Conservation (phyloP, 257 asterid species). For the Solanum chmielewskii region DNA sequence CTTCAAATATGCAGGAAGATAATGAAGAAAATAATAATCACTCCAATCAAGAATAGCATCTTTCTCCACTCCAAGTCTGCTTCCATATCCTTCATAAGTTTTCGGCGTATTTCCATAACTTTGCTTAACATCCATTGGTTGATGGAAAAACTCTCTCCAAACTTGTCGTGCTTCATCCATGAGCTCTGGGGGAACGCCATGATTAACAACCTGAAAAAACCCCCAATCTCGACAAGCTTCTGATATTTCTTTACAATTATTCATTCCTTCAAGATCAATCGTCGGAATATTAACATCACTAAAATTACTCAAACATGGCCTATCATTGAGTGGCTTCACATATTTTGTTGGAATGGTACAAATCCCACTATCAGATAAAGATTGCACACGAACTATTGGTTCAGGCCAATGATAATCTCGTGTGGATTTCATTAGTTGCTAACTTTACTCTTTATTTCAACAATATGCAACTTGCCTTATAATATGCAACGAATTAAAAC, state of each 20-base stretch:
- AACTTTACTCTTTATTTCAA: neutral
- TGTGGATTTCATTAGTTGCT: slow-evolving; percentile 5
- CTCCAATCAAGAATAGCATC: slow-evolving; percentile 93
- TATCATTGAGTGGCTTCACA: slow-evolving; percentile 30
- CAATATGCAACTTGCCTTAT: neutral
- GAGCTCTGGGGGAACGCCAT: slow-evolving; percentile 47
- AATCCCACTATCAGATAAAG: slow-evolving; percentile 33
- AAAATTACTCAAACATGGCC: slow-evolving; percentile 12
- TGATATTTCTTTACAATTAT: slow-evolving; percentile 12
- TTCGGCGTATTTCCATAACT: slow-evolving; percentile 52
- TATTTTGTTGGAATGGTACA: slow-evolving; percentile 37
- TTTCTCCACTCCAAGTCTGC: slow-evolving; percentile 68
- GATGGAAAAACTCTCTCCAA: slow-evolving; percentile 68
- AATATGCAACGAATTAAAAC: neutral
- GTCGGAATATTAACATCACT: slow-evolving; percentile 29
- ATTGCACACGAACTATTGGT: slow-evolving; percentile 70
- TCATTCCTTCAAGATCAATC: slow-evolving; percentile 22
- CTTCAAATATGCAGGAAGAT: slow-evolving; percentile 46
- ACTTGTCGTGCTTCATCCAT: slow-evolving; percentile 52
- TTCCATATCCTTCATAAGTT: slow-evolving; percentile 89
- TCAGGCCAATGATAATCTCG: slow-evolving; percentile 58
- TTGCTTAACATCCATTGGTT: slow-evolving; percentile 56
- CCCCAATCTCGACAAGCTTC: slow-evolving; percentile 74
- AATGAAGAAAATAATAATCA: slow-evolving; percentile 76
- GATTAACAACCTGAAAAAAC: slow-evolving; percentile 72